Evolutionary conservation across 768 basidiomycete genomes (phyloP), one percentile per base, ranked within the genome.

Genomic region (Phanerochaete carnosa): DNA sequence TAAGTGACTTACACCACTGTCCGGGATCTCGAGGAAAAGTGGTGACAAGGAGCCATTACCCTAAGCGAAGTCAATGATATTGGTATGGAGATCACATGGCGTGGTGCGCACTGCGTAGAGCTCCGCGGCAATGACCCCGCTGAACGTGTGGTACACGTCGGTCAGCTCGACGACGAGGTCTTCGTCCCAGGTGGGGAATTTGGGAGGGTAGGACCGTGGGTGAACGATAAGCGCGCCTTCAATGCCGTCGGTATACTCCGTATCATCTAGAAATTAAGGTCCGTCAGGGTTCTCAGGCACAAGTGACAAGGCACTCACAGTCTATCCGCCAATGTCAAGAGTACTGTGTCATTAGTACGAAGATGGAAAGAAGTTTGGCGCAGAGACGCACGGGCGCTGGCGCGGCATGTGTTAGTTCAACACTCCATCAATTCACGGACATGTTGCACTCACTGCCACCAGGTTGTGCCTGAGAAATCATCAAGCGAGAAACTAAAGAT

Each of bases 171-270:
- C 68, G 3, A 79, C 69, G 26, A 68, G 70, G 4, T 81, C 80
- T 8, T 66, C 67, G 55, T 80, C n/a, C n/a, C n/a, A n/a, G n/a
- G n/a, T n/a, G n/a, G n/a, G n/a, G n/a, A n/a, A n/a, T n/a, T n/a
- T n/a, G 78, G 62, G 78, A 80, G 7, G 69, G n/a, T 8, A 73
- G 65, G 29, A 76, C 70, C 25, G 64, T 67, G 76, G 73, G 64
- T 83, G 79, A 0, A 83, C 75, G 33, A 83, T 66, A 33, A 84
- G 62, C 25, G 80, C 77, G 0, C 82, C 83, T 22, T 75, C 75
- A 54, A 83, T 71, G 19, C 82, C 82, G 54, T 83, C 83, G 11
- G 80, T 82, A 63, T 80, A 79, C 51, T 73, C 69, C 37, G 67
- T 73, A 19, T 63, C 62, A 59, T 26, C 70, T 70, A 32, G 26